phyloP scores from a whole-genome alignment of 2,329 filamentous ascomycete genomes.

The Alternaria incomplexa region DNA sequence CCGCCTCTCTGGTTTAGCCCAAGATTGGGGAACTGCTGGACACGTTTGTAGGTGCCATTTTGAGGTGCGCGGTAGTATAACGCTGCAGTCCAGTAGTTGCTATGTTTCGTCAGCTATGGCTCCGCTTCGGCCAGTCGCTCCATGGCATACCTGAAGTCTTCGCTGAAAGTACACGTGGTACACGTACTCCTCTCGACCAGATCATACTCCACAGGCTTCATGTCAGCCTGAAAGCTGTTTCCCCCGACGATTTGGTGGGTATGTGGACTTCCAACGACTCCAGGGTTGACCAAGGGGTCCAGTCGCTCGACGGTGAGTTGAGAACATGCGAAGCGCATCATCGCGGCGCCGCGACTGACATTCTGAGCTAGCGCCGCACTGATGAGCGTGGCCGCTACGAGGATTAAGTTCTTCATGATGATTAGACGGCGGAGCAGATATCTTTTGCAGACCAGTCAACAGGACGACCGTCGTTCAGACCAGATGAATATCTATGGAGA shows the following conservation, averaged over 20 bases:
- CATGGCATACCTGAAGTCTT: slow-evolving; percentile 19
- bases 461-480: background rate
- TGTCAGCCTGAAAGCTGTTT: slow-evolving; percentile 34
- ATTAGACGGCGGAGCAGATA: background rate
- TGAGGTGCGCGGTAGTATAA: slow-evolving; percentile 33
- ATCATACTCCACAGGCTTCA: slow-evolving; percentile 35
- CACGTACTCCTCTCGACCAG: slow-evolving; percentile 28
- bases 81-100: slow-evolving; percentile 40
- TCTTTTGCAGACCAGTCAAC: background rate
- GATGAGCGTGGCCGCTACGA: background rate
- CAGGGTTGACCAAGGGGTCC: slow-evolving; percentile 38
- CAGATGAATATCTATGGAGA: background rate
- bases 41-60: slow-evolving; percentile 41
- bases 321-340: slow-evolving; percentile 37
- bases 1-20: slow-evolving; percentile 35
- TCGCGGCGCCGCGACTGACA: slow-evolving; percentile 5
- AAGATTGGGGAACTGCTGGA: slow-evolving; percentile 32
- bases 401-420: background rate
- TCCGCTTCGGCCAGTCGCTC: too few species aligned
- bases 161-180: slow-evolving; percentile 38
- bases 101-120: background rate
- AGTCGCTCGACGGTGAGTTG: slow-evolving; percentile 38
- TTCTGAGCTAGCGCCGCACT: slow-evolving; percentile 5
- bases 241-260: slow-evolving; percentile 40
- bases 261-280: slow-evolving; percentile 33